phyloP scores from a whole-genome alignment of 225 moss, liverwort and hornwort genomes.

The Asterella californica region DNA sequence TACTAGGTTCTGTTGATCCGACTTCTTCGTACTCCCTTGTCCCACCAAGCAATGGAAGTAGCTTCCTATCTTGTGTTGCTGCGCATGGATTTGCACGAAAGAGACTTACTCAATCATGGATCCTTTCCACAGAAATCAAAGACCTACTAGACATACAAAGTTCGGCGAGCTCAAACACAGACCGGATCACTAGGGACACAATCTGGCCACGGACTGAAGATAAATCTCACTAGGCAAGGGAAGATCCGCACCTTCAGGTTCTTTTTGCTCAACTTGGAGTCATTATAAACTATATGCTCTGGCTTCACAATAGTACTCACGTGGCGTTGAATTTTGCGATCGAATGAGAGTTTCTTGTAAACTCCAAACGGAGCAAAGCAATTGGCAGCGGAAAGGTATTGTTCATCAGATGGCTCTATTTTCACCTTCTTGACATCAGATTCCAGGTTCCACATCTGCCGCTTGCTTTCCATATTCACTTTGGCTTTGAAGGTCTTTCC shows the following conservation, averaged over 20 bases:
- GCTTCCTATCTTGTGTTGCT: constrained; percentile 4
- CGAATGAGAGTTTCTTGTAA: constrained; percentile 1
- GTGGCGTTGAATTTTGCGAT: background rate
- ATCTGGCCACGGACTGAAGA: too few relatives aligned
- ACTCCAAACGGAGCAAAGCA: constrained; percentile 1
- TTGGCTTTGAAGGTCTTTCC: background rate
- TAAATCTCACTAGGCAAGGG: too few relatives aligned
- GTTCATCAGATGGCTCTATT: background rate
- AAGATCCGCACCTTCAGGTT: constrained; percentile 9
- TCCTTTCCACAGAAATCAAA: background rate
- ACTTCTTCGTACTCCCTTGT: background rate
- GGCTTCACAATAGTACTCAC: background rate
- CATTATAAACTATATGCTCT: background rate
- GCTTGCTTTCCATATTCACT: background rate
- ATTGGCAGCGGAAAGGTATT: background rate
- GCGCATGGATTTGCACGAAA: background rate
- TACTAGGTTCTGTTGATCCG: background rate
- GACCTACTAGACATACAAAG: too few relatives aligned
- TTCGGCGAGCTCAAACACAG: too few relatives aligned
- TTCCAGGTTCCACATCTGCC: constrained; percentile 14
- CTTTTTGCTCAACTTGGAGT: constrained; percentile 8
- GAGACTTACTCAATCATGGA: background rate
- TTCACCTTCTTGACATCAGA: constrained; percentile 11
- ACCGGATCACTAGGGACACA: too few relatives aligned
- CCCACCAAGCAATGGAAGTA: constrained; percentile 4